A percentile compares a stretch with the other conserved stretches of the same genome.
Evolutionary conservation across 164 flowering plant species (phyloP).

Genomic region (Nelumbo lutea): DNA sequence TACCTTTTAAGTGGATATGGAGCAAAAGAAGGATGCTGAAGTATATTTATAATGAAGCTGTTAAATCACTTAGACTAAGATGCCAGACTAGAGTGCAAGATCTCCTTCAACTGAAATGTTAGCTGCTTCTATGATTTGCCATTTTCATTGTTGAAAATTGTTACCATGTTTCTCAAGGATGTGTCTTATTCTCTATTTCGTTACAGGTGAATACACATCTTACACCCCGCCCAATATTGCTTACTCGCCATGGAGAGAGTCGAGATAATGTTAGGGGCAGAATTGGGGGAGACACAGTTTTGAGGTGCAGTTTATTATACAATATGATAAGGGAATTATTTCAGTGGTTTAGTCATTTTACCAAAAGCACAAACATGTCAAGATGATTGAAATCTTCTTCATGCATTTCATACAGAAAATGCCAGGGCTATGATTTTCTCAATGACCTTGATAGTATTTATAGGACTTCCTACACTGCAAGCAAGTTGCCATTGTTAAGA

Average conservation of each 20-base stretch:
- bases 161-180: not conserved
- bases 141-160: not conserved
- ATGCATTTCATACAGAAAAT: not conserved
- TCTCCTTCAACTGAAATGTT: not conserved
- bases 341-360: not conserved
- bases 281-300: slow-evolving; percentile 85
- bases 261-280: slow-evolving; percentile 90
- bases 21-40: not conserved
- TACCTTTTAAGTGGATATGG: not conserved
- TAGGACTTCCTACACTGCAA: not conserved
- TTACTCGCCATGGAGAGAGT: slow-evolving; percentile 99
- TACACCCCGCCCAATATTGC: slow-evolving; percentile 93
- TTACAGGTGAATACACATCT: slow-evolving; percentile 94
- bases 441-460: not conserved
- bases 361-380: no score
- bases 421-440: not conserved
- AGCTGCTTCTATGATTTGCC: not conserved
- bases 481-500: not conserved
- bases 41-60: no score
- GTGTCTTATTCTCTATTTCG: slow-evolving; percentile 1
- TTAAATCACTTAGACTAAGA: not conserved
- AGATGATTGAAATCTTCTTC: not conserved
- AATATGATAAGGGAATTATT: not conserved
- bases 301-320: slow-evolving; percentile 49
- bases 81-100: not conserved